Evolutionary conservation across 2,329 filamentous ascomycete genomes (phyloP).

Genomic region (Colletotrichum euphorbiae): DNA sequence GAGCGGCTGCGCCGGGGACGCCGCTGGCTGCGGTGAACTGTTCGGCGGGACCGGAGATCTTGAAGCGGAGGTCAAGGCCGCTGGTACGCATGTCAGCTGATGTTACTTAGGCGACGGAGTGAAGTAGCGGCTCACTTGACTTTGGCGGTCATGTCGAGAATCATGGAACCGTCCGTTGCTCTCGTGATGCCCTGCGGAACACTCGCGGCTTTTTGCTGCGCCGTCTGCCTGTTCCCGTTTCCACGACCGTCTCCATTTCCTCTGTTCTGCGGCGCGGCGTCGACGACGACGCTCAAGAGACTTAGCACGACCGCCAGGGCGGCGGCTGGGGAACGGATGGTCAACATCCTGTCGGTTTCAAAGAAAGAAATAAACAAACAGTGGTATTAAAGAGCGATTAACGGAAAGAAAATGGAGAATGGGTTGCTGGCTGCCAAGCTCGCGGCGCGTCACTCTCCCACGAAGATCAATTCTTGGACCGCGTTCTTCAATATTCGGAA

Average conservation of each 20-base stretch:
- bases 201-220: constrained; percentile 46
- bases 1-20: constrained; percentile 49
- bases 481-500: constrained; percentile 20
- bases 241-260: constrained; percentile 28
- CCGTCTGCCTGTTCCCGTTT: constrained; percentile 40
- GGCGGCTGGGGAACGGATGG: constrained; percentile 33
- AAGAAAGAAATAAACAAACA: neutral
- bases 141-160: constrained; percentile 64
- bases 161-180: constrained; percentile 66
- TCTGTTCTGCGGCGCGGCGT: constrained; percentile 39
- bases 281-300: constrained; percentile 31
- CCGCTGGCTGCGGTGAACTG: constrained; percentile 63
- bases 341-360: constrained; percentile 36
- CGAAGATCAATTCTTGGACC: constrained; percentile 26
- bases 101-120: neutral
- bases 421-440: constrained; percentile 31
- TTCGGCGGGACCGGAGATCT: constrained; percentile 64
- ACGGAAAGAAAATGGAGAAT: neutral
- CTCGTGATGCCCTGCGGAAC: constrained; percentile 52
- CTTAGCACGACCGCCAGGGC: constrained; percentile 37
- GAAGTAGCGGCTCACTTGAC: constrained; percentile 58
- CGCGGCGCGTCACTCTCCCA: constrained; percentile 30
- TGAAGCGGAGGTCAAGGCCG: constrained; percentile 66
- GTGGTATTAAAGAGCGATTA: constrained; percentile 7
- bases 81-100: constrained; percentile 46